Base-by-base conservation (phyloP, 768 basidiomycete species). In the Chalciporus chontae region DNA sequence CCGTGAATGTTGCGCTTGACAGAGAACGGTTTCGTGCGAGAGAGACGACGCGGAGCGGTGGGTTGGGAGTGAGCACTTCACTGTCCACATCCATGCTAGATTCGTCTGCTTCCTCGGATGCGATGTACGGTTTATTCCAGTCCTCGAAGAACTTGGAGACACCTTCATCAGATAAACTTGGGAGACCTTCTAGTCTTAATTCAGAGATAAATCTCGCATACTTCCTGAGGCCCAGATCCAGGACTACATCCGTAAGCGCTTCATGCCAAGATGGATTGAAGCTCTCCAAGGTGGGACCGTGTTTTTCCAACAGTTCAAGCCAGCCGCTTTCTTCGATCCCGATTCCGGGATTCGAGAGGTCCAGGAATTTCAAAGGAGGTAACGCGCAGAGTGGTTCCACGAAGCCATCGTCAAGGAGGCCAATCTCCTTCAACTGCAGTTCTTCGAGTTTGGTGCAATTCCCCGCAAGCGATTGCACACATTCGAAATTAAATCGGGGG, bases 391-490 rank as follows among this genome's bases (percentile, higher is more conserved):
- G 68, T 29, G 73, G 68, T 6, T 68, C 69, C 3, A 90, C 69
- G 62, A 87, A 92, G 2, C 69, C 71, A 56, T 92, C 85, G 46
- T 74, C 67, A 49, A 98, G 66, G 53, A 79, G 70, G 7, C 86
- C 91, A 27, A 97, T 67, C 61, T 94, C 90, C 52, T 82, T 80
- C 34, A 99, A 72, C 3, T 89, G 79, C 1, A 99, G 78, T 42
- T 84, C 82, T n/a, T 68, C 76, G 15, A 98, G 71, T 3, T 67
- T 63, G 19, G 77, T 71, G 46, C 77, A 80, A 47, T 71, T 55
- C 27, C 71, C 45, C 23, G 84, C 77, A 19, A 96, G 78, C 0
- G 77, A 63, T 11, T 73, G 62, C 48, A 88, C 68, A 60, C 87
- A 90, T 10, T 77, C 74, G 4, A 84, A 62, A 63, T 92, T 83